A percentile compares a stretch with the other conserved stretches of the same genome.
Evolutionary conservation across 768 basidiomycete species (phyloP).

Genomic region (Serendipita indica): DNA sequence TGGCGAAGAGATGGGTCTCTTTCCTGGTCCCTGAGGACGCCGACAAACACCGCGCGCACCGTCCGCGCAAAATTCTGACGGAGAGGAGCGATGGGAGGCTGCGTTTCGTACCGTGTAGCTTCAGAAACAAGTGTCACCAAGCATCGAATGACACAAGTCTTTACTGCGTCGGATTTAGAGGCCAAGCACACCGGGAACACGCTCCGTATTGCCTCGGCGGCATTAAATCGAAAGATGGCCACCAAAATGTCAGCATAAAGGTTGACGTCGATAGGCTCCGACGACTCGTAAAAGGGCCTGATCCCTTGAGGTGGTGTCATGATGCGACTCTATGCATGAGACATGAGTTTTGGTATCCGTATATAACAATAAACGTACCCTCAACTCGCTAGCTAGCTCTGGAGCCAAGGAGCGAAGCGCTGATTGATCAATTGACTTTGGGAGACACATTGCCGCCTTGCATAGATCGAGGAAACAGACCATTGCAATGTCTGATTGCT

Average conservation of each 20-base stretch:
- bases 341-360: slow-evolving; percentile 18
- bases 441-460: slow-evolving; percentile 45
- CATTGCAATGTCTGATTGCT: slow-evolving; percentile 49
- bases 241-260: slow-evolving; percentile 63
- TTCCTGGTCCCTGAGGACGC: not conserved
- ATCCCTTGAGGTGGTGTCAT: slow-evolving; percentile 23
- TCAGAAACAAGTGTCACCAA: slow-evolving; percentile 39
- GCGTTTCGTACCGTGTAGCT: not conserved
- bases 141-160: slow-evolving; percentile 62
- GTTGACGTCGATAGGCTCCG: slow-evolving; percentile 60
- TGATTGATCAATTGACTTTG: slow-evolving; percentile 35
- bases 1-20: not conserved
- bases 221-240: slow-evolving; percentile 53
- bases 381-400: slow-evolving; percentile 69
- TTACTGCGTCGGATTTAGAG: slow-evolving; percentile 68
- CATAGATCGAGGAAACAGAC: slow-evolving; percentile 67
- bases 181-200: slow-evolving; percentile 53
- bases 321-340: slow-evolving; percentile 18
- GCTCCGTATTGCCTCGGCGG: slow-evolving; percentile 42
- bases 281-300: slow-evolving; percentile 52
- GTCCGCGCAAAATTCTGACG: not conserved
- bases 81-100: slow-evolving; percentile 9
- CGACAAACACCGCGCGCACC: slow-evolving; percentile 2
- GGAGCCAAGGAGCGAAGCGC: slow-evolving; percentile 49
- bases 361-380: slow-evolving; percentile 30